phyloP scores from a whole-genome alignment of 805 yeast genomes.

The Debaryomyces tyrocola region DNA sequence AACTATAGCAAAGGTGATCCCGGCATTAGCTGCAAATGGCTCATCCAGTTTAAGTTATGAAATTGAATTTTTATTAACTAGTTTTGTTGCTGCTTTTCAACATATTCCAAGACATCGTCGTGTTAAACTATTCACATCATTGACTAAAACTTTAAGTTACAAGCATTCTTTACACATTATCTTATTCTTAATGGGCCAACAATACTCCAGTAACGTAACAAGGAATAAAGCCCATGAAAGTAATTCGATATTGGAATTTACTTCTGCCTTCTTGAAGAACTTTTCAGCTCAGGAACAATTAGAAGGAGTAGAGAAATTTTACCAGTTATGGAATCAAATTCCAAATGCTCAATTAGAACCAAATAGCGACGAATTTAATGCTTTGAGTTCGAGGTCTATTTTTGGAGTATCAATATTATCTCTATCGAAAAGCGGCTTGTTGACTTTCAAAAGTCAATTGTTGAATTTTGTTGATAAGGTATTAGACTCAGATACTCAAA shows the following conservation, averaged over 20 bases:
- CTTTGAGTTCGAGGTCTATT: slow-evolving; percentile 52
- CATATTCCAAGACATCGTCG: slow-evolving; percentile 97
- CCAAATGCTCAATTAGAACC: slow-evolving; percentile 45
- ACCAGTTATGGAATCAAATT: slow-evolving; percentile 50
- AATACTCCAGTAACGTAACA: slow-evolving; percentile 47
- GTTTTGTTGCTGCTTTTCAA: slow-evolving; percentile 91
- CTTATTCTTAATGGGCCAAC: slow-evolving; percentile 78
- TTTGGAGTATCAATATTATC: slow-evolving; percentile 63
- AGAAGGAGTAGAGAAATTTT: slow-evolving; percentile 49
- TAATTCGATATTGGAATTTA: slow-evolving; percentile 67
- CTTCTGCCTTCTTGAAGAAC: slow-evolving; percentile 63
- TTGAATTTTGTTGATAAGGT: slow-evolving; percentile 59
- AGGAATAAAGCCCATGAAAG: slow-evolving; percentile 68
- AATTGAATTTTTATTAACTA: slow-evolving; percentile 78
- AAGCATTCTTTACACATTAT: slow-evolving; percentile 67
- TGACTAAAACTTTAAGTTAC: slow-evolving; percentile 74
- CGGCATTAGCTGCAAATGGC: slow-evolving; percentile 66
- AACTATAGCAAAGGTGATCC: slow-evolving; percentile 85
- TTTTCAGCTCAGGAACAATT: slow-evolving; percentile 72
- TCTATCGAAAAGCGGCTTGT: slow-evolving; percentile 48
- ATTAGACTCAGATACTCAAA: slow-evolving; percentile 27
- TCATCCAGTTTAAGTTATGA: slow-evolving; percentile 51
- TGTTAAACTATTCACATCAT: slow-evolving; percentile 75
- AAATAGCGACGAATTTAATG: slow-evolving; percentile 33
- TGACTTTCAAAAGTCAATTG: slow-evolving; percentile 48